Percentiles rank a stretch among this genome's conserved stretches.
phyloP scores from a whole-genome alignment of 805 yeast genomes.

The Ascoidea rubescens region DNA sequence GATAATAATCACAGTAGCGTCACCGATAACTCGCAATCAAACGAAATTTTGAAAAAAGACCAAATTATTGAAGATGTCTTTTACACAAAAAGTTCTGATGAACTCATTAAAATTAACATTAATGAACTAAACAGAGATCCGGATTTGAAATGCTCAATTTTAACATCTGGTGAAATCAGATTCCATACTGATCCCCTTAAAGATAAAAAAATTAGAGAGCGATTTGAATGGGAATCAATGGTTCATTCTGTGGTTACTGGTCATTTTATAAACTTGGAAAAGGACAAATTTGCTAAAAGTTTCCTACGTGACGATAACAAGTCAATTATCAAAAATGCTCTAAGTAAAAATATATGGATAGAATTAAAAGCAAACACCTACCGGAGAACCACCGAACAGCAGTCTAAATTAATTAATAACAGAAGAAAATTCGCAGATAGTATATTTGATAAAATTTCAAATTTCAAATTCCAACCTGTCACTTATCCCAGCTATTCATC shows the following conservation, averaged over 20 bases:
- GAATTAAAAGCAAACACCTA: slow-evolving; percentile 73
- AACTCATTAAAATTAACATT: too few species aligned
- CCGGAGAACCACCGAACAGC: slow-evolving; percentile 72
- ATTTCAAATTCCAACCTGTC: slow-evolving; percentile 34
- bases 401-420: slow-evolving; percentile 51
- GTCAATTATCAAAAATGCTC: slow-evolving; percentile 29
- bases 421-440: slow-evolving; percentile 62
- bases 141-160: too few species aligned
- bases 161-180: too few species aligned
- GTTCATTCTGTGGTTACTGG: slow-evolving; percentile 82
- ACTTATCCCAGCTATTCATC: not conserved
- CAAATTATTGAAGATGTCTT: too few species aligned
- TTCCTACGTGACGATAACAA: slow-evolving; percentile 24
- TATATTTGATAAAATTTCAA: slow-evolving; percentile 52
- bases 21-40: too few species aligned
- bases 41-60: too few species aligned
- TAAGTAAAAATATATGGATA: slow-evolving; percentile 68
- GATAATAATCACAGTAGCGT: too few species aligned
- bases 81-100: too few species aligned
- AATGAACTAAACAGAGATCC: too few species aligned
- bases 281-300: slow-evolving; percentile 53
- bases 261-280: slow-evolving; percentile 85
- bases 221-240: slow-evolving; percentile 96
- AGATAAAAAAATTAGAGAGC: slow-evolving; percentile 39
- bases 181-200: slow-evolving; percentile 7